Evolutionary conservation across 2,329 filamentous ascomycete genomes (phyloP).

Genomic region (Lachnellula hyalina): DNA sequence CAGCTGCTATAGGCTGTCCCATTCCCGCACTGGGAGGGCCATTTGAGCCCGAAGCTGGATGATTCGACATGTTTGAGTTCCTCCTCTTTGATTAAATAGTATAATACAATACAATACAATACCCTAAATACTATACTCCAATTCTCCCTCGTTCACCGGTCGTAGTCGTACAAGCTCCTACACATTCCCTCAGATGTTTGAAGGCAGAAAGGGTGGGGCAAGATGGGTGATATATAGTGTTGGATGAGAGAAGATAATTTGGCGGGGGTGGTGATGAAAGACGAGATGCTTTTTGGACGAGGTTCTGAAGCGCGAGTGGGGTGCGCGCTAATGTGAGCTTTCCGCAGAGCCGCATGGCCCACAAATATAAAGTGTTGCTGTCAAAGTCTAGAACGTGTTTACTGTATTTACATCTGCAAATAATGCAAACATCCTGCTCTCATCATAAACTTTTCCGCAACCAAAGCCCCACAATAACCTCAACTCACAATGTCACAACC

Average conservation of each 20-base stretch:
- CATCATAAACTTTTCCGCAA: neutral
- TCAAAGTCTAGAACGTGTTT: neutral
- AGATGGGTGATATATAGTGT: neutral
- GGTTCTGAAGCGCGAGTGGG: neutral
- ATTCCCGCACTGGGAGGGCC: slow-evolving; percentile 39
- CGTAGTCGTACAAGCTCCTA: neutral
- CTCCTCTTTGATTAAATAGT: neutral
- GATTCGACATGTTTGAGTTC: slow-evolving; percentile 30
- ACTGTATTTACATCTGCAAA: neutral
- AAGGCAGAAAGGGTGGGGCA: neutral
- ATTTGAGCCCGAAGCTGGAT: slow-evolving; percentile 41
- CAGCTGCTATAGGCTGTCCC: slow-evolving; percentile 41
- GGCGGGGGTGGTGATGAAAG: neutral
- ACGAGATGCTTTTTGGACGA: neutral
- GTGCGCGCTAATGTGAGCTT: slow-evolving; percentile 20
- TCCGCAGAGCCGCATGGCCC: slow-evolving; percentile 27
- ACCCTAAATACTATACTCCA: neutral
- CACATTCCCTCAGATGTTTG: slow-evolving; percentile 3
- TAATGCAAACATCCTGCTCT: neutral
- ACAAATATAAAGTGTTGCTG: neutral
- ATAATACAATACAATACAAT: too few relatives aligned
- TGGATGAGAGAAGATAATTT: neutral
- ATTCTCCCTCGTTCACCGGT: slow-evolving; percentile 2
- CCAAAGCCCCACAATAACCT: neutral
- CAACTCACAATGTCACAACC: slow-evolving; percentile 9